Evolutionary conservation across 805 yeast genomes (phyloP).

Genomic region (Saccharomyces paradoxus): DNA sequence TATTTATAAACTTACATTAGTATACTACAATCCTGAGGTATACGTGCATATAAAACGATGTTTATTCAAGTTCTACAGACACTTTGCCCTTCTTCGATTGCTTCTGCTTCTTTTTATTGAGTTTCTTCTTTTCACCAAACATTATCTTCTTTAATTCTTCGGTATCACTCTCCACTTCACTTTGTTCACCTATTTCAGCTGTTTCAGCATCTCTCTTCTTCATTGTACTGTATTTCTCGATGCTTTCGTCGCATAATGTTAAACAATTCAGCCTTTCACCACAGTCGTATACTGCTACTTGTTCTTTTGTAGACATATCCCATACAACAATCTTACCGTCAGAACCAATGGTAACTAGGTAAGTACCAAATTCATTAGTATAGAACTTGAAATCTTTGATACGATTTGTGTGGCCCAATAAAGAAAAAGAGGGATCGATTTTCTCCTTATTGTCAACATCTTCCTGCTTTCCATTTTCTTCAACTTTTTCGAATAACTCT

Average conservation of each 20-base stretch:
- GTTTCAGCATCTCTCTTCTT: conserved; percentile 49
- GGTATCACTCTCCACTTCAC: conserved; percentile 71
- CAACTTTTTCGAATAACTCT: conserved; percentile 26
- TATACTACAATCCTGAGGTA: background rate
- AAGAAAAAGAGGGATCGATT: conserved; percentile 43
- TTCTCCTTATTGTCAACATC: conserved; percentile 8
- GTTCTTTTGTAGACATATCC: conserved; percentile 63
- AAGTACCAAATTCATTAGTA: conserved; percentile 35
- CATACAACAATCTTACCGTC: conserved; percentile 92
- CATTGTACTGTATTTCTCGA: conserved; percentile 68
- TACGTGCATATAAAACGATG: background rate
- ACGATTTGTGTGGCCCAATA: conserved; percentile 79
- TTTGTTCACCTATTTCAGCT: conserved; percentile 51
- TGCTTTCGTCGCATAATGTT: conserved; percentile 61
- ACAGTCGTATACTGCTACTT: conserved; percentile 81
- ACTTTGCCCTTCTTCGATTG: conserved; percentile 40
- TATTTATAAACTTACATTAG: background rate
- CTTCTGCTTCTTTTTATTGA: conserved; percentile 35
- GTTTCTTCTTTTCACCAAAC: conserved; percentile 39
- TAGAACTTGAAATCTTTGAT: conserved; percentile 68
- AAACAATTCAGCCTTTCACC: conserved; percentile 90
- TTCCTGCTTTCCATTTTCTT: conserved; percentile 23
- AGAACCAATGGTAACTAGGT: conserved; percentile 75
- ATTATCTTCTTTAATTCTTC: conserved; percentile 54
- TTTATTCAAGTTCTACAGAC: conserved; percentile 48